These are phyloP conservation scores for Penicillium robsamsonii DNA, from an alignment of 495 filamentous ascomycete species.

Conservation along the genomic window DNA sequence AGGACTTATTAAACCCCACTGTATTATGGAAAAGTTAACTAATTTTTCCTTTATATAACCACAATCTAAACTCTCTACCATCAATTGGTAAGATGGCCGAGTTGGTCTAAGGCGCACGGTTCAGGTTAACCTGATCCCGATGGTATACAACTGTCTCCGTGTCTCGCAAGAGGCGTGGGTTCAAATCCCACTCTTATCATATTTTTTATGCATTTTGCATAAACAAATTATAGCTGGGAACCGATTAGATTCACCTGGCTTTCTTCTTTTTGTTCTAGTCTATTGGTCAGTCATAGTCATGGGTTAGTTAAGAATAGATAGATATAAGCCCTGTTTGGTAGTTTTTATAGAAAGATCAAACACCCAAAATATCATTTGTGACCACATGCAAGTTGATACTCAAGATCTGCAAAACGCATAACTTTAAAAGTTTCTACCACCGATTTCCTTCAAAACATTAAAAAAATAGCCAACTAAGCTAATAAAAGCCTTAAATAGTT, in stretches of 20 bases:
- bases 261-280: background rate
- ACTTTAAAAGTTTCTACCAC: background rate
- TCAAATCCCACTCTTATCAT: conserved; percentile 56
- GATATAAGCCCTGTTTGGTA: background rate
- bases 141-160: conserved; percentile 18
- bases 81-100: conserved; percentile 29
- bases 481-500: background rate
- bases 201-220: background rate
- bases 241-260: background rate
- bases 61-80: background rate
- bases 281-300: background rate
- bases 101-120: conserved; percentile 34
- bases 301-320: no score
- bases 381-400: background rate
- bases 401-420: background rate
- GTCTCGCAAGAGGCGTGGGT: conserved; percentile 49
- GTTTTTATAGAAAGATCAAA: background rate
- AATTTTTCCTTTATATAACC: no score
- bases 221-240: background rate
- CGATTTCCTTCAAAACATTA: background rate
- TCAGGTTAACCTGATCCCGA: conserved; percentile 28
- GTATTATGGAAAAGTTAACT: no score
- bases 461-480: background rate
- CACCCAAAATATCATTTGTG: no score
- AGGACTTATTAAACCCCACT: no score